Percentiles rank a stretch among this genome's conserved stretches.
These are phyloP conservation scores for Verticillium nubilum DNA, from an alignment of 2,329 filamentous ascomycete species.

Conservation along the genomic window DNA sequence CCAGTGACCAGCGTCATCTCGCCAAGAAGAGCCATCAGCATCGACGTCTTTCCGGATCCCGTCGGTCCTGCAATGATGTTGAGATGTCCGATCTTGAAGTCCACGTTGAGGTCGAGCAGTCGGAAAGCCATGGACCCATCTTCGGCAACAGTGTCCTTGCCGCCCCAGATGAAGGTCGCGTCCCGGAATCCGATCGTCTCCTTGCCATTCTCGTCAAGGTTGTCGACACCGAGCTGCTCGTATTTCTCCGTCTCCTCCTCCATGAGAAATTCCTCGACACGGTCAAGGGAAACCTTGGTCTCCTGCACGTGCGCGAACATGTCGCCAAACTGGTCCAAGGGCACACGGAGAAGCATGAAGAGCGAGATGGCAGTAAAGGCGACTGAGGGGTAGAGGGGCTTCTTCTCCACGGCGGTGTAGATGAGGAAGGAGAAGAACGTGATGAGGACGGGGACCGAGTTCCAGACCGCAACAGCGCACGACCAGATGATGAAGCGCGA, in stretches of 20 bases:
- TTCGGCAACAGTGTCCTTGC: slow-evolving; percentile 52
- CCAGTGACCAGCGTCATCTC: slow-evolving; percentile 89
- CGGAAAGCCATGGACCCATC: slow-evolving; percentile 72
- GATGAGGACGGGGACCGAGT: slow-evolving; percentile 89
- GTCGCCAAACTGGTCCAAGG: slow-evolving; percentile 91
- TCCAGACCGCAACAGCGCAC: slow-evolving; percentile 89
- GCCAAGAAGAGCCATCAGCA: slow-evolving; percentile 91
- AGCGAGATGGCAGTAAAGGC: slow-evolving; percentile 95
- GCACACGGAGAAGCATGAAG: slow-evolving; percentile 88
- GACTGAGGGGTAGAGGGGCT: slow-evolving; percentile 82
- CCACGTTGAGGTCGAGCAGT: slow-evolving; percentile 75
- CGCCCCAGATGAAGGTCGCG: slow-evolving; percentile 86
- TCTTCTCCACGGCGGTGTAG: slow-evolving; percentile 86
- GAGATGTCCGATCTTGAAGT: slow-evolving; percentile 78
- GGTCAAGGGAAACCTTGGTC: slow-evolving; percentile 92
- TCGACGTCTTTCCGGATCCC: slow-evolving; percentile 89
- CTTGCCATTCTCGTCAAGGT: slow-evolving; percentile 62
- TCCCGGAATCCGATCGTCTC: slow-evolving; percentile 78
- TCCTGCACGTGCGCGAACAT: slow-evolving; percentile 99
- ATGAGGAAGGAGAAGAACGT: slow-evolving; percentile 95
- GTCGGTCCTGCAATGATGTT: slow-evolving; percentile 93
- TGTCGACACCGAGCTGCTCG: slow-evolving; percentile 68
- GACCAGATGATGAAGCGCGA: slow-evolving; percentile 89
- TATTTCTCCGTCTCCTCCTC: slow-evolving; percentile 98
- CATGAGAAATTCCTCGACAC: slow-evolving; percentile 87